Evolutionary conservation across 768 basidiomycete genomes (phyloP), one percentile per base, ranked within the genome.

Genomic region (Austroboletus eburneus): DNA sequence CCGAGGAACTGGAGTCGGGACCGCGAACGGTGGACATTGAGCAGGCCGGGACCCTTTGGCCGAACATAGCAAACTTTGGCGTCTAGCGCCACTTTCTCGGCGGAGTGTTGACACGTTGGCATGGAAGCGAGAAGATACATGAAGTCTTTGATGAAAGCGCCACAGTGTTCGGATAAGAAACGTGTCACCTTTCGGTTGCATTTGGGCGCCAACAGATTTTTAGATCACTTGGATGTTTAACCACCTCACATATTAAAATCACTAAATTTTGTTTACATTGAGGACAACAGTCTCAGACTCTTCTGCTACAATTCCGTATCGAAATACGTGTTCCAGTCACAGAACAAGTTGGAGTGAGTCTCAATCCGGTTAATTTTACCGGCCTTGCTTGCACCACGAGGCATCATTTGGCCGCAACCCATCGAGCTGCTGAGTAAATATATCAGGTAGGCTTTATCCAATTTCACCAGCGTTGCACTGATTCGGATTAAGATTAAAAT

Each of bases 311-410:
- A 29, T 29, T 29, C 29, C 29, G 29, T 29, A 29, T 29, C 13
- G n/a, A n/a, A n/a, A n/a, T n/a, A n/a, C n/a, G n/a, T n/a, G n/a
- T n/a, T n/a, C n/a, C n/a, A n/a, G n/a, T n/a, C n/a, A n/a, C n/a
- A n/a, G n/a, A n/a, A n/a, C n/a, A n/a, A n/a, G 32, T 36, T 9
- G 46, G 36, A 6, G 20, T 4, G 12, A 27, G 27, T 12, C 5
- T 27, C 27, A 12, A 27, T 12, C 27, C 27, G 27, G 12, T 27
- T n/a, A n/a, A n/a, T n/a, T n/a, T 27, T 12, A 27, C 27, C 32
- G 13, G 24, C 58, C 60, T 56, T 20, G 57, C 57, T 53, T 40
- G 10, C 24, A 1, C 45, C 59, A 60, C 40, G 59, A 61, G 59
- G 60, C 42, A 8, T 50, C 21, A 44, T 54, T 20, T 33, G 25